Base-by-base conservation (phyloP, 805 yeast genomes). In the Sungouiozyma intestinalis region DNA sequence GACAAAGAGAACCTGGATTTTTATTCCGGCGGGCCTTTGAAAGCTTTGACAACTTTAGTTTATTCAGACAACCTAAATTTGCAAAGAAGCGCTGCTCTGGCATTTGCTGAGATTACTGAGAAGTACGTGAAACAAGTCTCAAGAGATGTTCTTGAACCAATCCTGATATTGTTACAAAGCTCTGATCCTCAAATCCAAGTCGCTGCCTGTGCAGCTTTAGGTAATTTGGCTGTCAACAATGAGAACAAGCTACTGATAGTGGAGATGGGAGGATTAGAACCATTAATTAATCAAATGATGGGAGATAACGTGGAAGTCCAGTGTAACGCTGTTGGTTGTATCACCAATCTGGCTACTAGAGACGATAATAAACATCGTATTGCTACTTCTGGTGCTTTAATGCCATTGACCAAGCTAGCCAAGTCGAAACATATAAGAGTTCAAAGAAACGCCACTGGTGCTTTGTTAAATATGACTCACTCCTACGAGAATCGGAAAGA, bases 281-380 rank as follows among this genome's bases (percentile, higher is more conserved):
- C 97, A 4, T 74, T 92, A 37, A 92, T 92, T 54, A 81, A 94
- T 63, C 98, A 92, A 66, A 92, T 92, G 99, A 82, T 86, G 82
- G 82, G 94, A 35, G 77, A 92, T 42, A 92, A 92, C 57, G 94
- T 92, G 45, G 99, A 92, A 64, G 97, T 92, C 33, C 98, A 92
- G 66, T 92, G 99, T 65, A 92, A 92, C 60, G 98, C 99, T 2
- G 98, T 92, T 44, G 99, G 99, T 15, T 92, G 98, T 63, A 88
- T 92, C 58, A 92, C 99, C 32, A 92, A 92, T 60, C 75, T 92
- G 63, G 98, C 98, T 6, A 92, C 98, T 5, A 95, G 85, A 65
- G 99, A 92, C 64, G 95, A 86, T 56, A 92, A 92, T 67, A 92
- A 92, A 64, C 80, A 92, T 41, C 87, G 86, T 62, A 92, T 92